Base-by-base conservation (phyloP, 2,329 filamentous ascomycete genomes). In the Graphium sp. region DNA sequence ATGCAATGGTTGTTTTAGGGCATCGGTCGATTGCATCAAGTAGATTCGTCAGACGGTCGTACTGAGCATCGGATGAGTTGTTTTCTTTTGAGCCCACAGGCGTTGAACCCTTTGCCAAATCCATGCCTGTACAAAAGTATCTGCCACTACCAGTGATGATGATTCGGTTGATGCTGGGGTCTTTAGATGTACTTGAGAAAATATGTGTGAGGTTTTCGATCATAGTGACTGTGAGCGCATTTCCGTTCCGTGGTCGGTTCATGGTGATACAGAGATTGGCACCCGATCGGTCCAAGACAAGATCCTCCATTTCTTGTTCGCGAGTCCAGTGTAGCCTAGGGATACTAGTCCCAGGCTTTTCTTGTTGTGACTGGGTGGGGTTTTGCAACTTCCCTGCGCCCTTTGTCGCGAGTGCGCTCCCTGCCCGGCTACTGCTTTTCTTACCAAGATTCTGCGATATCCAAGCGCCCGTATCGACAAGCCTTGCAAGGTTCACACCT, bases 381-480 rank as follows among this genome's bases (percentile, higher is more conserved):
- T 18, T 28, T 24, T 21, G 24, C 9, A 7, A 7, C 13, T 19
- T 17, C 4, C 7, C 12, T 24, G 11, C 18, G 11, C 12, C 18
- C 29, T 31, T 35, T 7, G 36, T 37, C 17, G 41, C 35, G 17
- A 50, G 28, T 10, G 58, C 62, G 23, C 48, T 51, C 2, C 61
- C 61, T 16, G 56, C 58, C 21, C 58, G 53, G 32, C 55, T 60
- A 18, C 55, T 54, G 36, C 66, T 62, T 16, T 48, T 44, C 39
- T 56, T 49, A 16, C 56, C 52, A 17, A 71, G 48, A 38, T 62
- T 49, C 4, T 39, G 37, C 0, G 59, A 65, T 19, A 74, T 70
- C 69, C 69, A 74, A 4, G 55, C 46, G 0, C 73, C 72, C 5
- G 67, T 63, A 26, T 60, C 53, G 5, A 56, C 58, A 13, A 76